phyloP scores from a whole-genome alignment of 2,329 filamentous ascomycete genomes.

The Neopestalotiopsis rosae region DNA sequence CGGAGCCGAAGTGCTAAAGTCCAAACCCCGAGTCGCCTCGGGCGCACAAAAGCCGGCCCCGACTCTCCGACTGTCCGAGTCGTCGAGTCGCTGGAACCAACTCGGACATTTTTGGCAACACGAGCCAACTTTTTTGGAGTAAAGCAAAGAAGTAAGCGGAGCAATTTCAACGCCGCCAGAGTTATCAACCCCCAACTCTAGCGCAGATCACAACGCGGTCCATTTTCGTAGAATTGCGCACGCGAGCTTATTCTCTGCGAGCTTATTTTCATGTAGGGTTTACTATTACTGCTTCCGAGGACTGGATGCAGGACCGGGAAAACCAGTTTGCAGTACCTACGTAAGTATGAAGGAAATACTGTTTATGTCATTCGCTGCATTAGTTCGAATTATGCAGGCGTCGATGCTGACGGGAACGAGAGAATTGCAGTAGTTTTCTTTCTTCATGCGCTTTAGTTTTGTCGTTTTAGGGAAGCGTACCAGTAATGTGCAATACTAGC shows the following conservation, averaged over 20 bases:
- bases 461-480: too few relatives aligned
- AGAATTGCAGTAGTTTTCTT: background rate
- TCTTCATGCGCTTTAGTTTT: background rate
- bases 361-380: background rate
- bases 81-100: background rate
- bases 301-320: background rate
- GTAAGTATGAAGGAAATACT: background rate
- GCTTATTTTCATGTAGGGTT: background rate
- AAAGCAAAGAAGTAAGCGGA: conserved; percentile 6
- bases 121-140: background rate
- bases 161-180: conserved; percentile 20
- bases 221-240: conserved; percentile 6
- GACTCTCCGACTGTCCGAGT: background rate
- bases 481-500: too few relatives aligned
- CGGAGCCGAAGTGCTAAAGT: conserved; percentile 6
- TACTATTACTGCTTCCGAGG: background rate
- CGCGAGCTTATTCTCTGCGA: background rate
- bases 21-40: conserved; percentile 9
- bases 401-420: too few relatives aligned
- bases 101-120: background rate
- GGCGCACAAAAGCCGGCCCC: background rate
- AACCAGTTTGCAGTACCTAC: background rate
- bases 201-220: conserved; percentile 1
- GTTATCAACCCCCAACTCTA: background rate
- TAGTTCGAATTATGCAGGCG: too few relatives aligned